Conservation (phyloP, 768 basidiomycete genomes). For the Rhizopogon rudus region DNA sequence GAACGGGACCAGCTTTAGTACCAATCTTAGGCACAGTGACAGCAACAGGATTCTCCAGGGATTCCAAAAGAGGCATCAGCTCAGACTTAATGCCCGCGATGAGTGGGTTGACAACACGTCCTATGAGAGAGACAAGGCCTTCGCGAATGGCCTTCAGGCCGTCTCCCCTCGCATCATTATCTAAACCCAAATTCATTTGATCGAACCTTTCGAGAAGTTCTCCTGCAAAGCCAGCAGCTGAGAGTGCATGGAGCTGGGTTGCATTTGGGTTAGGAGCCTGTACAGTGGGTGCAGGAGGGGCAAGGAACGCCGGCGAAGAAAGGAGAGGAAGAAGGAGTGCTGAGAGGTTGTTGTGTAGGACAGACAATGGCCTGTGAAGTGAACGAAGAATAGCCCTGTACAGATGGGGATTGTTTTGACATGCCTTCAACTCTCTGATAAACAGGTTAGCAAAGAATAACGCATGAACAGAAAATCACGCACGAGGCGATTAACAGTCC, state of each 20-base stretch:
- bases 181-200: constrained; percentile 55
- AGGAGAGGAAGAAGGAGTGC: constrained; percentile 61
- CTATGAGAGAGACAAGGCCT: constrained; percentile 62
- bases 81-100: constrained; percentile 57
- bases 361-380: constrained; percentile 73
- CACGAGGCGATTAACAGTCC: constrained; percentile 70
- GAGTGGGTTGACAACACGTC: constrained; percentile 61
- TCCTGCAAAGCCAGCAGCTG: constrained; percentile 63
- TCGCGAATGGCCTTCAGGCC: constrained; percentile 67
- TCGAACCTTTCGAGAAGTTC: constrained; percentile 73
- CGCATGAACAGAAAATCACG: constrained; percentile 25
- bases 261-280: constrained; percentile 53
- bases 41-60: constrained; percentile 46
- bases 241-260: constrained; percentile 68
- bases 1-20: constrained; percentile 6
- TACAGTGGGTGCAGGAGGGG: constrained; percentile 43
- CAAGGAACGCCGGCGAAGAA: constrained; percentile 57
- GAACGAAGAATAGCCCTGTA: constrained; percentile 66
- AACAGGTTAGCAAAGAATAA: constrained; percentile 8
- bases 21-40: constrained; percentile 17
- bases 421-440: constrained; percentile 62
- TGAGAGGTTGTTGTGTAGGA: constrained; percentile 66
- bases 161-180: constrained; percentile 59
- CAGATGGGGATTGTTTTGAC: constrained; percentile 58
- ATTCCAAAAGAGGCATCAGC: constrained; percentile 55